Evolutionary conservation across 148 eudicot genomes (phyloP).

Genomic region (Cornus florida): DNA sequence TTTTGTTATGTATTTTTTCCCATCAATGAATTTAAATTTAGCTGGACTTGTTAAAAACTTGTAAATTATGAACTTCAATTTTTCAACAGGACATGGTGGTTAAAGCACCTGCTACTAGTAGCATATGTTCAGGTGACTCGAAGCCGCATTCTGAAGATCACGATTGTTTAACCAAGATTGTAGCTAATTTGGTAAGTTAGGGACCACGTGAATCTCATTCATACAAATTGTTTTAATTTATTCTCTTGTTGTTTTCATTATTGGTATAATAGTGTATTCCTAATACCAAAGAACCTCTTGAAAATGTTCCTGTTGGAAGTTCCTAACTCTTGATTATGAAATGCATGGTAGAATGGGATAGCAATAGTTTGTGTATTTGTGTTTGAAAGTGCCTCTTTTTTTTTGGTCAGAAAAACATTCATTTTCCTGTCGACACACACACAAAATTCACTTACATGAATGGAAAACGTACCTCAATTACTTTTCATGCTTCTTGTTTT

Average conservation of each 20-base stretch:
- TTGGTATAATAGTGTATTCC: too few species aligned
- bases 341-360: too few species aligned
- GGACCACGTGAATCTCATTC: background rate
- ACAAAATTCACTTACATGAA: background rate
- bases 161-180: conserved; percentile 39
- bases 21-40: conserved; percentile 4
- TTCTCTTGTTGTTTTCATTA: too few species aligned
- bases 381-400: too few species aligned
- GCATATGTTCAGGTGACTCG: conserved; percentile 11
- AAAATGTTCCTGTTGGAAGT: background rate
- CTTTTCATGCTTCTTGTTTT: background rate
- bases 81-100: conserved; percentile 25
- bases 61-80: background rate
- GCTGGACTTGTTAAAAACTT: background rate
- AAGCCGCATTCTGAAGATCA: conserved; percentile 28
- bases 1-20: background rate
- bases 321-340: too few species aligned
- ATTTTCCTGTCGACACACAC: background rate
- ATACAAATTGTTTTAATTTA: too few species aligned
- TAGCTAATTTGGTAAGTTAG: conserved; percentile 51
- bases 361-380: too few species aligned
- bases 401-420: background rate
- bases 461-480: background rate
- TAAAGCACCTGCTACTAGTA: background rate
- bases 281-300: too few species aligned